Base-by-base conservation (phyloP, 495 filamentous ascomycete genomes). In the Mycothermus thermophilus region DNA sequence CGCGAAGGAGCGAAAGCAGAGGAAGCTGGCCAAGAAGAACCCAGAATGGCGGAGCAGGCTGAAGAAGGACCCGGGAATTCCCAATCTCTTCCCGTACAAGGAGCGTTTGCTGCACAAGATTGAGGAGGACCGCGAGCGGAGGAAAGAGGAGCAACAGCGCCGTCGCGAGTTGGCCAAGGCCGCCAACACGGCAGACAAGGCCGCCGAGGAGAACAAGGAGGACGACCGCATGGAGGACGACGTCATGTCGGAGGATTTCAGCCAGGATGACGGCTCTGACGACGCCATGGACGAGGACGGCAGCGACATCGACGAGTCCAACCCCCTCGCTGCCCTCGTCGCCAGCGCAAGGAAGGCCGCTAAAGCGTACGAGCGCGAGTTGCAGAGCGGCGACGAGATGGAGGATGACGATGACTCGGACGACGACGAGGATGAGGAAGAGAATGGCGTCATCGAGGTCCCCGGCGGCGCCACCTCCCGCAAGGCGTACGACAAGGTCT, bases 81-180 rank as follows among this genome's bases (percentile, higher is more conserved):
- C 90, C 32, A 97, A 94, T 52, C 70, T 94, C 17, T 97, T 94
- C 62, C 90, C 90, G 9, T 93, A 87, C 71, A 97, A 97, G 63
- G 92, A 95, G 50, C 83, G 80, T 63, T 71, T 97, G 13, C 69
- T 97, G 27, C 73, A 83, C 18, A 83, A 97, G 56, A 93, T 97
- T 46, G 92, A 97, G 62, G 83, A 94, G 54, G 76, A 71, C 39
- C 79, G 76, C 58, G 66, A 77, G 21, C 50, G 71, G 54, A 95
- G 86, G 63, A 72, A 70, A 34, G 90, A 93, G 54, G 85, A 94
- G 44, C 67, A 68, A 45, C 63, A 67, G 45, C 71, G 71, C 37
- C 70, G 71, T 31, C 68, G 72, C 32, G 82, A 93, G 46, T 64
- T 81, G 45, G 74, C 78, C 30, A 88, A 77, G 51, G 68, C 67